phyloP scores from a whole-genome alignment of 176 grass and related monocot genomes.

The Juncus effusus region DNA sequence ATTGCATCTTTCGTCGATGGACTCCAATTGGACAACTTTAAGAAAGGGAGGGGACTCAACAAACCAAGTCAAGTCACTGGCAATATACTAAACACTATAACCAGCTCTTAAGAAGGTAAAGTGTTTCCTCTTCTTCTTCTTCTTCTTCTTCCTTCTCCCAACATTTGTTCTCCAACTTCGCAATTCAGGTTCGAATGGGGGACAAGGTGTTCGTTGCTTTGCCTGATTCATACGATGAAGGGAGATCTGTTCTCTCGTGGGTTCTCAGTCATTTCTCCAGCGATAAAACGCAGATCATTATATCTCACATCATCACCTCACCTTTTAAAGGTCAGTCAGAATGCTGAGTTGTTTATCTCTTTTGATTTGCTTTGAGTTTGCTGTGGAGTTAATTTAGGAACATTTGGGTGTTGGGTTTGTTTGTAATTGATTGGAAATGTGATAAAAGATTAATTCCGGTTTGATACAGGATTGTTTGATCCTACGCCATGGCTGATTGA shows the following conservation, averaged over 20 bases:
- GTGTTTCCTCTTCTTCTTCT: not conserved
- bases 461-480: slow-evolving; percentile 12
- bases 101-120: not conserved
- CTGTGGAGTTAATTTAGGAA: not conserved
- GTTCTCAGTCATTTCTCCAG: slow-evolving; percentile 34
- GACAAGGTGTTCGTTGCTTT: slow-evolving; percentile 56
- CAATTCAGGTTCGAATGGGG: no score
- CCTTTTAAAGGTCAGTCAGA: slow-evolving; percentile 50
- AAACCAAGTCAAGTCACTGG: no score
- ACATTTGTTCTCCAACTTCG: not conserved
- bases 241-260: slow-evolving; percentile 48
- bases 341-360: slow-evolving; percentile 6
- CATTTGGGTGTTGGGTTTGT: no score
- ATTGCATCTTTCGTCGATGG: no score
- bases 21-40: no score
- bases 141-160: slow-evolving; percentile 10
- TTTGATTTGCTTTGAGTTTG: no score
- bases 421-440: no score
- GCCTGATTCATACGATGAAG: slow-evolving; percentile 45
- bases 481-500: slow-evolving; percentile 28
- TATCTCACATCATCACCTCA: slow-evolving; percentile 50
- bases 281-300: slow-evolving; percentile 25
- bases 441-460: not conserved
- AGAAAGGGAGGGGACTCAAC: no score
- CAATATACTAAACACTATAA: no score